Evolutionary conservation across 1,139 yeast genomes (phyloP), one percentile per base, ranked within the genome.

Genomic region (Suhomyces taliae): DNA sequence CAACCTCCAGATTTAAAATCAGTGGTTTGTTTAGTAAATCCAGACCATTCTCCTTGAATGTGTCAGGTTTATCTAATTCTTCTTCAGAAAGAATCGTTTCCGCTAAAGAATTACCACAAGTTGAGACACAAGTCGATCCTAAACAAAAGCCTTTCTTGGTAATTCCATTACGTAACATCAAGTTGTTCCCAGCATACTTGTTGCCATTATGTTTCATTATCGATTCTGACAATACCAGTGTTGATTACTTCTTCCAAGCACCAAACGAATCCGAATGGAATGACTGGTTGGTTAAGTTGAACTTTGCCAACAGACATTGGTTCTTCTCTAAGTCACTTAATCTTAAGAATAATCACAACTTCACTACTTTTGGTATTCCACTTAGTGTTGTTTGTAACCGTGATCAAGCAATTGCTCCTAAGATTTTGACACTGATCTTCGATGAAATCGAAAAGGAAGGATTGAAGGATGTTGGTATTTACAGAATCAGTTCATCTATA

Each of bases 401-500:
- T 44, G 96, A 90, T 55, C 72, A 78, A 11, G 67, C 81, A 0
- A 50, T 67, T 3, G 72, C 83, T 31, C 99, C 99, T 1, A 68
- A 64, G 12, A 81, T 91, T 36, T 82, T 90, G 48, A 80, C 78
- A 33, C 74, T 76, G 45, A 69, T 93, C 31, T 76, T 90, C 55
- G 74, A 74, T 40, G 95, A 86, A 57, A 85, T 93, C 53, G 98
- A 93, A 62, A 67, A 74, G 29, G 82, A 91, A 46, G 97, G 98
- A 0, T 65, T 93, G 34, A 89, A 88, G 53, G 98, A 91, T 62
- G 89, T 90, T 50, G 99, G 99, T 24, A 74, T 93, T 19, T 93
- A 93, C 65, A 83, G 99, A 64, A 88, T 91, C 52, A 89, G 96
- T 50, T 95, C 97, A 0, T 89, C 97, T 0, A 71, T 90, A 39